phyloP scores from a whole-genome alignment of 2,329 filamentous ascomycete species.

The Microsporum ferrugineum region DNA sequence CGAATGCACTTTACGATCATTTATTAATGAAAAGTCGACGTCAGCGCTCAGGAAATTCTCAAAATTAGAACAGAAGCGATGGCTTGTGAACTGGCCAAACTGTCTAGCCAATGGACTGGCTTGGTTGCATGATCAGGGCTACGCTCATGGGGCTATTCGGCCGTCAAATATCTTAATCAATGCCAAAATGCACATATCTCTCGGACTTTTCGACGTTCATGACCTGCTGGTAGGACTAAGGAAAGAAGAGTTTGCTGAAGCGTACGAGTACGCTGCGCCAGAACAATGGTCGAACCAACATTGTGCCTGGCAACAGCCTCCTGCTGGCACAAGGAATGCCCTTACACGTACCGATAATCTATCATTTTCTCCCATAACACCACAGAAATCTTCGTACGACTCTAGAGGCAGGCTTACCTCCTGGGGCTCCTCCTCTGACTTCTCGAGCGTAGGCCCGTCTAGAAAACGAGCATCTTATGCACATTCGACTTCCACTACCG shows the following conservation, averaged over 20 bases:
- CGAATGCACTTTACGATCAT: slow-evolving; percentile 33
- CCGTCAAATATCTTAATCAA: slow-evolving; percentile 51
- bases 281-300: slow-evolving; percentile 37
- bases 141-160: slow-evolving; percentile 45
- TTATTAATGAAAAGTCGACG: slow-evolving; percentile 32
- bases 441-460: neutral
- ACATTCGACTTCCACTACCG: neutral
- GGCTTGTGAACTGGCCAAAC: slow-evolving; percentile 37
- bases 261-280: slow-evolving; percentile 49
- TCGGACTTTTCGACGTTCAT: slow-evolving; percentile 48
- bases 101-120: slow-evolving; percentile 45
- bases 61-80: slow-evolving; percentile 33
- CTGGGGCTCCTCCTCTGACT: neutral
- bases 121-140: slow-evolving; percentile 45
- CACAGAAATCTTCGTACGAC: neutral
- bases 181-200: slow-evolving; percentile 43
- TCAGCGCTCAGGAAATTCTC: slow-evolving; percentile 31
- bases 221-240: slow-evolving; percentile 44
- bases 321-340: neutral
- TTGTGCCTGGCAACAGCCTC: neutral
- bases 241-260: slow-evolving; percentile 43
- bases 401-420: neutral
- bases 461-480: slow-evolving; percentile 3
- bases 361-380: neutral
- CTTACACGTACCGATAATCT: neutral